Evolutionary conservation across 192 early-diverging fungal species (phyloP), one percentile per base, ranked within the genome.

Genomic region (Coemansia javaensis): DNA sequence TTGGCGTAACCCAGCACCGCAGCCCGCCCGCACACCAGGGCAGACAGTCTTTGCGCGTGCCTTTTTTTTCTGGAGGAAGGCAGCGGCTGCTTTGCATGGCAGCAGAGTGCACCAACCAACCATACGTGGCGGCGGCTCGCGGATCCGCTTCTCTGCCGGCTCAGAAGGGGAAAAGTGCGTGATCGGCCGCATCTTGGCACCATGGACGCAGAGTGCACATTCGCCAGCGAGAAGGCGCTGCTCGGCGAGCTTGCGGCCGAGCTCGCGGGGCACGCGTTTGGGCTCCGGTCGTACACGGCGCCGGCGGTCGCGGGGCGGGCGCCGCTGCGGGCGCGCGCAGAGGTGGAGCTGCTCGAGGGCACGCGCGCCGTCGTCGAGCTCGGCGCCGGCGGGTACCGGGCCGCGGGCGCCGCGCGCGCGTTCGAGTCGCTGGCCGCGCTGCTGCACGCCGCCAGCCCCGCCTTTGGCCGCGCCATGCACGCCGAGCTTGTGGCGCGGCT

Each of bases 351-450:
- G n/a, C 45, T 56, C 21, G 47, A 47, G 11, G 57, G 35, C 31
- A 20, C 11, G 20, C 17, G 18, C 5, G 15, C 49, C 10, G 7
- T 15, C 14, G 48, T 69, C 5, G 24, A 32, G n/a, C 50, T 56
- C 15, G 32, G 33, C 30, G 35, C 35, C n/a, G 7, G 39, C 3
- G 58, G 59, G 12, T 69, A 69, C 53, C 24, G 36, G 15, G 50
- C 35, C 14, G 23, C 35, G 2, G 10, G 22, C 35, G 21, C 5
- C 14, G 34, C 27, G 28, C 18, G 14, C 39, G 1, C 31, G 18
- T 70, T 59, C 18, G 66, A 70, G 27, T 22, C 54, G 15, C 52
- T 70, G 24, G 52, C 66, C 1, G 50, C 49, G 24, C 36, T 70
- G 34, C 47, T 70, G 37, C 23, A 41, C 18, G 46, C 46, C 20